Evolutionary conservation across 306 rosid species (phyloP).

Genomic region (Senna siamea): DNA sequence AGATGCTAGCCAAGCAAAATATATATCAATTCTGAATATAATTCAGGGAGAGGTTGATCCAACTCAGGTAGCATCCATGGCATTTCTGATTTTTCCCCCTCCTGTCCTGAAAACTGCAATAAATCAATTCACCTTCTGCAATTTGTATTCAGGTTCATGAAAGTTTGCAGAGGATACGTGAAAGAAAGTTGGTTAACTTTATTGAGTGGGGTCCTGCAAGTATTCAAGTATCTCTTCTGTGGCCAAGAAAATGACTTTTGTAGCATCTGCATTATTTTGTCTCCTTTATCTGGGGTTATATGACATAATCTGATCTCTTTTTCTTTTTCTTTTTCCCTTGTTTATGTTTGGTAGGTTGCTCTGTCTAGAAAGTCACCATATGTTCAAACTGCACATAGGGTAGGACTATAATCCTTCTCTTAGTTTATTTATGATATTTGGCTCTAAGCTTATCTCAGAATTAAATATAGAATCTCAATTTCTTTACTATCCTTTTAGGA

Average conservation of each 20-base stretch:
- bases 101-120: not conserved
- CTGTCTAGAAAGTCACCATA: conserved; percentile 98
- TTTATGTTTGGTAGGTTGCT: conserved; percentile 70
- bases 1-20: conserved; percentile 99
- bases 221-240: conserved; percentile 71
- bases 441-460: conserved; percentile 20
- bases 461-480: conserved; percentile 5
- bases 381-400: conserved; percentile 98
- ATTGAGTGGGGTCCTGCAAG: conserved; percentile 99
- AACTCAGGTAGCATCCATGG: conserved; percentile 68
- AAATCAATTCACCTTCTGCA: conserved; percentile 9
- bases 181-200: conserved; percentile 96
- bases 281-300: conserved; percentile 20
- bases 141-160: conserved; percentile 80
- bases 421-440: conserved; percentile 14
- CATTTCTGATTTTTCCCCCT: not conserved
- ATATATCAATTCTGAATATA: conserved; percentile 94
- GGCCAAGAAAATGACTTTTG: conserved; percentile 28
- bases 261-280: conserved; percentile 21
- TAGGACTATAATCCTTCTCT: conserved; percentile 37
- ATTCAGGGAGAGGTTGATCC: conserved; percentile 99
- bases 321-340: not conserved
- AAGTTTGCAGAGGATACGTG: conserved; percentile 99
- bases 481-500: not conserved
- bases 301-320: conserved; percentile 22